Evolutionary conservation across 768 basidiomycete genomes (phyloP).

Genomic region (Termitomyces sp.): DNA sequence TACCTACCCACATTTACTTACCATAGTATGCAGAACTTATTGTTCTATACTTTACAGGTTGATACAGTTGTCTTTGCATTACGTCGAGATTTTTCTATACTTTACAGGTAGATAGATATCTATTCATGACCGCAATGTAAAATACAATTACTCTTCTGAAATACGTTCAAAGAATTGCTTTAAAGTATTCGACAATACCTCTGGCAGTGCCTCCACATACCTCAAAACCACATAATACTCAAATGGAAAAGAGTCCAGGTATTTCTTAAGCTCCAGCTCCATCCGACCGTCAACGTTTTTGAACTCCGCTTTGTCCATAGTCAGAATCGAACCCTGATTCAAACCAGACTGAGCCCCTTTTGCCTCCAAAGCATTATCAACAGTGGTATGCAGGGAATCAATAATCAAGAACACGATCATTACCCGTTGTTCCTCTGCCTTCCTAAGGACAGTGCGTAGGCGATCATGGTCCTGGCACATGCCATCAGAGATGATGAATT

Average conservation of each 20-base stretch:
- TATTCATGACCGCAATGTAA: background rate
- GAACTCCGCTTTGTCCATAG: conserved; percentile 90
- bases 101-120: too few relatives aligned
- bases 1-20: too few relatives aligned
- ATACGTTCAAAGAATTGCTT: conserved; percentile 90
- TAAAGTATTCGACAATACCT: conserved; percentile 81
- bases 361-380: conserved; percentile 11
- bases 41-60: too few relatives aligned
- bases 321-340: conserved; percentile 74
- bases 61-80: too few relatives aligned
- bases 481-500: conserved; percentile 99
- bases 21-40: too few relatives aligned
- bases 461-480: conserved; percentile 94
- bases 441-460: conserved; percentile 72
- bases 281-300: conserved; percentile 73
- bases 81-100: too few relatives aligned
- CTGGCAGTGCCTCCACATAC: conserved; percentile 86
- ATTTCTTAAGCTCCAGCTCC: conserved; percentile 85
- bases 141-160: conserved; percentile 52
- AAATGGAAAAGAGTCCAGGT: conserved; percentile 96
- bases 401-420: conserved; percentile 96
- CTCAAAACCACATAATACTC: conserved; percentile 95
- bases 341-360: conserved; percentile 16
- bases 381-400: conserved; percentile 67
- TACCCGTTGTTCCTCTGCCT: conserved; percentile 84